Conservation (phyloP, 1,139 yeast species). For the Yamadazyma triangularis region DNA sequence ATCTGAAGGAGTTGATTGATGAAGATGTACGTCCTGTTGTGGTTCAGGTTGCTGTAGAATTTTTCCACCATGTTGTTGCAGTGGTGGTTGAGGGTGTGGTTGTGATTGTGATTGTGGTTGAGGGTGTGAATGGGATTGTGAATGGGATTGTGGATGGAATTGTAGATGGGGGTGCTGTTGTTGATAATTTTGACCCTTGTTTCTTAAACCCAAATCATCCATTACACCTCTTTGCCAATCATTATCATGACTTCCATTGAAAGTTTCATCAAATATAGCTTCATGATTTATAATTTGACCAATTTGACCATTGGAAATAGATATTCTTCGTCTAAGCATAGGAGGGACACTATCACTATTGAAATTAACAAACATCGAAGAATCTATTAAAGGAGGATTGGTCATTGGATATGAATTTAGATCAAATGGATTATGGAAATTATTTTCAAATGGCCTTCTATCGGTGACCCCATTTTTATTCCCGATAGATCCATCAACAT, state of each 20-base stretch:
- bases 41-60: no score
- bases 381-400: conserved; percentile 62
- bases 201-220: neutral
- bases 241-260: conserved; percentile 1
- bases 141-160: neutral
- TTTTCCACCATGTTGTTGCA: neutral
- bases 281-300: conserved; percentile 58
- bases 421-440: conserved; percentile 34
- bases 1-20: no score
- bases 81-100: neutral
- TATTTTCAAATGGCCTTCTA: no score
- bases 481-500: no score
- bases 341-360: conserved; percentile 34
- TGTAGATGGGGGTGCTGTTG: conserved; percentile 9
- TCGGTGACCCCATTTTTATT: no score
- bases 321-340: conserved; percentile 55
- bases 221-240: neutral
- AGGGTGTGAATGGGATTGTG: conserved; percentile 10
- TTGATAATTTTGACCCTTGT: conserved; percentile 6
- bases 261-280: conserved; percentile 29
- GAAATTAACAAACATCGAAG: conserved; percentile 42
- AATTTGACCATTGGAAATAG: conserved; percentile 77
- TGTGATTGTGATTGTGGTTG: conserved; percentile 2
- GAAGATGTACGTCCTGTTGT: no score
- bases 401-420: conserved; percentile 54